Percentiles rank a stretch among this genome's conserved stretches.
Evolutionary conservation across 352 stramenopile species (phyloP).

Genomic region (Phytophthora rubi): DNA sequence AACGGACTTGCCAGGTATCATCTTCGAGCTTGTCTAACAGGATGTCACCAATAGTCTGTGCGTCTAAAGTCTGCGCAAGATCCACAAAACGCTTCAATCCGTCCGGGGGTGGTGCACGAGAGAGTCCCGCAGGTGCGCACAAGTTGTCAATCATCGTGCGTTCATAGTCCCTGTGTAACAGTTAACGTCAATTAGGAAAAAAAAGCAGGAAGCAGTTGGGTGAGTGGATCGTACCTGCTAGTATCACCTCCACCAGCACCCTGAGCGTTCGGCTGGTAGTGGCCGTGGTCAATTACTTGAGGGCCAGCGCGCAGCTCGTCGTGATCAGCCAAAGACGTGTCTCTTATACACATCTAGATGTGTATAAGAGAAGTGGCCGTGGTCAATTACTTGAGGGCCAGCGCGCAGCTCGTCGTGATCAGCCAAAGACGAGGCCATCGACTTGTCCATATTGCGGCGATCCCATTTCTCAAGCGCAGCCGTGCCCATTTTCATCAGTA

Average conservation of each 20-base stretch:
- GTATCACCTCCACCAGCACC: slow-evolving; percentile 75
- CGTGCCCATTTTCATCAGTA: slow-evolving; percentile 83
- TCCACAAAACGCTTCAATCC: slow-evolving; percentile 86
- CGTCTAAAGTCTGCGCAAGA: slow-evolving; percentile 84
- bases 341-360: no score
- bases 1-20: slow-evolving; percentile 75
- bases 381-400: slow-evolving; percentile 67
- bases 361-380: no score
- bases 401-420: slow-evolving; percentile 86
- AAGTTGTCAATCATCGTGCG: slow-evolving; percentile 87
- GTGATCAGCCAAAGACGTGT: slow-evolving; percentile 87
- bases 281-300: slow-evolving; percentile 73
- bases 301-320: slow-evolving; percentile 76
- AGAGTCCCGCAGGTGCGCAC: slow-evolving; percentile 76
- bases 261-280: slow-evolving; percentile 73
- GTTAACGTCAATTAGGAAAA: slow-evolving; percentile 7
- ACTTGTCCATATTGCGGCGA: slow-evolving; percentile 91
- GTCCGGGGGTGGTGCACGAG: slow-evolving; percentile 76
- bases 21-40: slow-evolving; percentile 89
- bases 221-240: slow-evolving; percentile 54
- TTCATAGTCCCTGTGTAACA: slow-evolving; percentile 73
- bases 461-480: slow-evolving; percentile 86
- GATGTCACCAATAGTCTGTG: slow-evolving; percentile 87
- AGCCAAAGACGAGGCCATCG: slow-evolving; percentile 87
- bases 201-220: slow-evolving; percentile 1